Percentiles rank a stretch among this genome's conserved stretches.
These are phyloP conservation scores for Aaosphaeria pasadenensis DNA, from an alignment of 2,329 filamentous ascomycete genomes.

Conservation along the genomic window DNA sequence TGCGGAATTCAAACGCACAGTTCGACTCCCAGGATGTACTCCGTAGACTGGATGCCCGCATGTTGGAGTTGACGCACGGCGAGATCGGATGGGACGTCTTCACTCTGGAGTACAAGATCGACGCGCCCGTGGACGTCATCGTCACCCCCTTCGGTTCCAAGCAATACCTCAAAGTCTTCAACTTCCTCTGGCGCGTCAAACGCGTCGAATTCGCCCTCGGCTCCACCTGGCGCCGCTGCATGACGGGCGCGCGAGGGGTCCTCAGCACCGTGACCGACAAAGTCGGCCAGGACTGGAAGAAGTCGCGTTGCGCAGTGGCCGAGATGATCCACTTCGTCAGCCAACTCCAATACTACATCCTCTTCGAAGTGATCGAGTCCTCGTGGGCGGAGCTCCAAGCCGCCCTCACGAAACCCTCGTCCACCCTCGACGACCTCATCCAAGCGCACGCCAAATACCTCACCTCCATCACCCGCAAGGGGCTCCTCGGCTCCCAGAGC, in stretches of 20 bases:
- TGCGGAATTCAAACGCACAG: constrained; percentile 94
- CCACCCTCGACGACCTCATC: constrained; percentile 93
- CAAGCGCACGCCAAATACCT: constrained; percentile 87
- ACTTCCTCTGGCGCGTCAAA: constrained; percentile 98
- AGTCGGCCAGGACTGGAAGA: constrained; percentile 82
- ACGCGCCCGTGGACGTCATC: constrained; percentile 93
- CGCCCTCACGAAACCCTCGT: constrained; percentile 77
- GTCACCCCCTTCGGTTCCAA: constrained; percentile 94
- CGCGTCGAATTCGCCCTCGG: constrained; percentile 91
- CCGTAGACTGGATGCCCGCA: constrained; percentile 88
- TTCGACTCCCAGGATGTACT: constrained; percentile 92
- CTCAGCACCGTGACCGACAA: constrained; percentile 72
- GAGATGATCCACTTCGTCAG: constrained; percentile 99
- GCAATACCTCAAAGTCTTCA: constrained; percentile 98
- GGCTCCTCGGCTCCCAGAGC: constrained; percentile 72
- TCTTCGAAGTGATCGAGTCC: constrained; percentile 97
- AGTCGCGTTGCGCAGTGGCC: constrained; percentile 79
- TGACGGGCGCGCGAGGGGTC: constrained; percentile 92
- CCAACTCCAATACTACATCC: constrained; percentile 96
- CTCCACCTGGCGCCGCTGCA: constrained; percentile 90
- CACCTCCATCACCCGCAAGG: constrained; percentile 92
- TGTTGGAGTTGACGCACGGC: constrained; percentile 93
- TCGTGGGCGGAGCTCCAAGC: constrained; percentile 90
- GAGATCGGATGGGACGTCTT: constrained; percentile 99
- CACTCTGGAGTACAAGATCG: constrained; percentile 97